Evolutionary conservation across 2,329 filamentous ascomycete species (phyloP).

Genomic region (Arachnomyces sp.): DNA sequence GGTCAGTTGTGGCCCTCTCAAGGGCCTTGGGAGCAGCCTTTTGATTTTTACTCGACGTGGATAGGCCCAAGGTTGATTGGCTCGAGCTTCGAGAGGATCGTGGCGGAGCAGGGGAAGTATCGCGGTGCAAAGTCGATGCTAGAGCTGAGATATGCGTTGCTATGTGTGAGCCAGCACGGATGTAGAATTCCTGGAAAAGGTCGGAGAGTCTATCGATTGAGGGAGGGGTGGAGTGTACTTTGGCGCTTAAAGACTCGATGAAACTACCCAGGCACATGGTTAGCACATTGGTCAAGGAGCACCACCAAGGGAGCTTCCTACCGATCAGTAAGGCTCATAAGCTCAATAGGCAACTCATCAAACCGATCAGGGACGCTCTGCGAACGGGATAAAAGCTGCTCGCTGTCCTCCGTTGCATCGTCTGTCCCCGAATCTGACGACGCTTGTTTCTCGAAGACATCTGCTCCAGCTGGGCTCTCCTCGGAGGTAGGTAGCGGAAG

Average conservation of each 20-base stretch:
- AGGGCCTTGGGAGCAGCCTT: constrained; percentile 32
- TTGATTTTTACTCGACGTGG: constrained; percentile 44
- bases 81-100: constrained; percentile 44
- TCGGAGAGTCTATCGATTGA: constrained; percentile 72
- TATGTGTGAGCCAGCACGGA: constrained; percentile 69
- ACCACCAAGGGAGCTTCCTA: constrained; percentile 30
- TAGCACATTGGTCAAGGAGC: neutral
- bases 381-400: constrained; percentile 30
- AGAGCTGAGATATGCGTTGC: constrained; percentile 77
- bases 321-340: constrained; percentile 84
- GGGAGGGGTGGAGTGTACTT: constrained; percentile 74
- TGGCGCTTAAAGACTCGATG: constrained; percentile 79
- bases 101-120: constrained; percentile 49
- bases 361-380: constrained; percentile 54
- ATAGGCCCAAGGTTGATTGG: constrained; percentile 50
- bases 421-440: constrained; percentile 17
- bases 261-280: constrained; percentile 50
- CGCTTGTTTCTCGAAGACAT: constrained; percentile 38
- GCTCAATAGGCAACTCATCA: constrained; percentile 87
- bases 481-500: constrained; percentile 15
- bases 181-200: constrained; percentile 94
- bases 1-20: constrained; percentile 41
- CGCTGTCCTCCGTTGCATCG: constrained; percentile 23
- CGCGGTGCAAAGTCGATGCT: constrained; percentile 64
- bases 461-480: constrained; percentile 17